Base-by-base conservation (phyloP, 2,329 filamentous ascomycete genomes). In the Arthrobotrys pseudoclavata region DNA sequence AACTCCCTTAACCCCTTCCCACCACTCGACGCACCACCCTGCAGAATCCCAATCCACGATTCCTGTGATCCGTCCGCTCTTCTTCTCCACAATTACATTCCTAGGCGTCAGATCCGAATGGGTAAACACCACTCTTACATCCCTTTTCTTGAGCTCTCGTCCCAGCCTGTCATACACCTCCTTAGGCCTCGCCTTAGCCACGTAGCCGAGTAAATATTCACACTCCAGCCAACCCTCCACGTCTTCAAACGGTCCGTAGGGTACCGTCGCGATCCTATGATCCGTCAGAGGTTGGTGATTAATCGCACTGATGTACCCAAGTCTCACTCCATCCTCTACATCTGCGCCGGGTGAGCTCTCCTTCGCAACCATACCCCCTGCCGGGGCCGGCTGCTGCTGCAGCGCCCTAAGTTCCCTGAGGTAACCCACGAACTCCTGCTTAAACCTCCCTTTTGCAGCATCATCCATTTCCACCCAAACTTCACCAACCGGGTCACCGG, bases 1-100 rank as follows among this genome's bases (percentile, higher is more conserved):
- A 5, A 77, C 45, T 18, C 74, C 74, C 47, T 77, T 77, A 18
- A 77, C 74, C 7, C 74, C 74, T 34, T 77, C 74, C 74, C 74
- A 77, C 74, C 74, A 77, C 20, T 68, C 67, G 29, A 77, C 74
- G 18, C 67, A 71, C 74, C 74, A 77, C 29, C 74, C 74, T 10
- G 74, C 67, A 6, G 74, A 77, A 55, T 77, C 74, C 74, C 74
- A 79, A 50, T 79, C 75, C 5, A 79, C 67, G 37, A 79, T 69
- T 13, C 75, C 75, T 12, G 75, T 79, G 37, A 79, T 79, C 20
- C 62, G 45, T 10, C 75, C 75, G 9, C 57, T 79, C 13, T 64
- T 22, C 13, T 48, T 50, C 12, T 79, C 75, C 55, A 79, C 75
- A 42, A 79, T 20, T 13, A 79, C 67, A 60, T 79, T 79, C 26